Evolutionary conservation across 257 asterid species (phyloP).

Genomic region (Solanum pimpinellifolium): DNA sequence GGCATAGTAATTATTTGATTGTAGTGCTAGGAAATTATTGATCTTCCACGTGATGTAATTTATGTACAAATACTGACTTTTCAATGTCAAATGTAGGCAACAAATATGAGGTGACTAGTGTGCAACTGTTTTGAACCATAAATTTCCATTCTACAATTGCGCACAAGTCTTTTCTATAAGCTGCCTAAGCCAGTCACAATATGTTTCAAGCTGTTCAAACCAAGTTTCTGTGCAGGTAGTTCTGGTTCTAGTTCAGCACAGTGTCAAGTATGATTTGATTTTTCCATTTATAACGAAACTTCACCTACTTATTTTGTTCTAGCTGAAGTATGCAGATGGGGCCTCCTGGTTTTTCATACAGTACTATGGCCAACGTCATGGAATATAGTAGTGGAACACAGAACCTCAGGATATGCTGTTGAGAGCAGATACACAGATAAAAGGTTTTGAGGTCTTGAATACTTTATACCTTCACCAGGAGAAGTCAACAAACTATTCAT

Average conservation of each 20-base stretch:
- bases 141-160: background rate
- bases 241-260: background rate
- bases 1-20: background rate
- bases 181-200: background rate
- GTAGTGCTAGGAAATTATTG: background rate
- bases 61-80: background rate
- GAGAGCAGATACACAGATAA: background rate
- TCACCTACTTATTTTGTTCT: background rate
- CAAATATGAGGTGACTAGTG: background rate
- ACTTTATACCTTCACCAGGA: conserved; percentile 78
- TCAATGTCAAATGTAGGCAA: background rate
- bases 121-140: background rate
- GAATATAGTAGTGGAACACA: background rate
- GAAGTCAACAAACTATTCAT: conserved; percentile 90
- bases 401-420: background rate
- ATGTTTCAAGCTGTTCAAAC: background rate
- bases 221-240: background rate
- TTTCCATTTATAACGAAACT: background rate
- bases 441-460: conserved; percentile 2
- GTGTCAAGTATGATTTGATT: background rate
- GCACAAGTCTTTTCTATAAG: background rate
- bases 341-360: background rate
- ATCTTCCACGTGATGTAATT: background rate
- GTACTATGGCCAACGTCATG: background rate
- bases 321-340: background rate